Conservation (phyloP, 768 basidiomycete genomes). For the Rhodotorula sphaerocarpa region DNA sequence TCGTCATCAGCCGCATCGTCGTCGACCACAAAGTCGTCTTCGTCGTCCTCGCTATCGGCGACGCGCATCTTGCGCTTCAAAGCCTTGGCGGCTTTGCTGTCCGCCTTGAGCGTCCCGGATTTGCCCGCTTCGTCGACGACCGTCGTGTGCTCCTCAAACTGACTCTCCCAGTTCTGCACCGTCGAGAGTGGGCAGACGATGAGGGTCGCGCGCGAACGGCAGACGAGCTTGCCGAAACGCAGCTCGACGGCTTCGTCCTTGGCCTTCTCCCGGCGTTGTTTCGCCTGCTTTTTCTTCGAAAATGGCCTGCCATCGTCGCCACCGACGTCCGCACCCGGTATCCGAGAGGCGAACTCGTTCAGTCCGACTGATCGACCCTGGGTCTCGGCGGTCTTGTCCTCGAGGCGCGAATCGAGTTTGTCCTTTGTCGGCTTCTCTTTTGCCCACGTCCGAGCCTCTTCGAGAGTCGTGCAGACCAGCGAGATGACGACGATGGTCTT, state of each 20-base stretch:
- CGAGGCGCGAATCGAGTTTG: slow-evolving; percentile 42
- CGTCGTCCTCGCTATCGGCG: slow-evolving; percentile 21
- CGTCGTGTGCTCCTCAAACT: slow-evolving; percentile 73
- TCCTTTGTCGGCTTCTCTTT: slow-evolving; percentile 48
- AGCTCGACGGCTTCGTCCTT: slow-evolving; percentile 51
- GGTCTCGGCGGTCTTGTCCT: slow-evolving; percentile 6
- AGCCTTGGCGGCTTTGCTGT: slow-evolving; percentile 4
- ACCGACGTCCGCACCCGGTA: too few species aligned
- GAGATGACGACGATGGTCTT: slow-evolving; percentile 96
- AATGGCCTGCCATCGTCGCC: slow-evolving; percentile 48
- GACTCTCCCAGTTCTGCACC: slow-evolving; percentile 97
- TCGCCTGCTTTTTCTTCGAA: slow-evolving; percentile 57
- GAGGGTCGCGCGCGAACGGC: slow-evolving; percentile 79
- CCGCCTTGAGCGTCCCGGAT: slow-evolving; percentile 25
- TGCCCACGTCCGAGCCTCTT: slow-evolving; percentile 61
- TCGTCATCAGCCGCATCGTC: background rate
- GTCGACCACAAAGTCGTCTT: background rate
- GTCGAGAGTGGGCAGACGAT: slow-evolving; percentile 94
- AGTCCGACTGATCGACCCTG: background rate
- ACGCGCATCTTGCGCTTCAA: background rate
- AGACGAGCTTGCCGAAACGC: slow-evolving; percentile 67
- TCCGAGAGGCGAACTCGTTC: slow-evolving; percentile 10
- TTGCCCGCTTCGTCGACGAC: slow-evolving; percentile 20
- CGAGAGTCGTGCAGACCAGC: slow-evolving; percentile 76
- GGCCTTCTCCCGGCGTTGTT: slow-evolving; percentile 59